Evolutionary conservation across 768 basidiomycete species (phyloP), one percentile per base, ranked within the genome.

Genomic region (Pholiota microspora): DNA sequence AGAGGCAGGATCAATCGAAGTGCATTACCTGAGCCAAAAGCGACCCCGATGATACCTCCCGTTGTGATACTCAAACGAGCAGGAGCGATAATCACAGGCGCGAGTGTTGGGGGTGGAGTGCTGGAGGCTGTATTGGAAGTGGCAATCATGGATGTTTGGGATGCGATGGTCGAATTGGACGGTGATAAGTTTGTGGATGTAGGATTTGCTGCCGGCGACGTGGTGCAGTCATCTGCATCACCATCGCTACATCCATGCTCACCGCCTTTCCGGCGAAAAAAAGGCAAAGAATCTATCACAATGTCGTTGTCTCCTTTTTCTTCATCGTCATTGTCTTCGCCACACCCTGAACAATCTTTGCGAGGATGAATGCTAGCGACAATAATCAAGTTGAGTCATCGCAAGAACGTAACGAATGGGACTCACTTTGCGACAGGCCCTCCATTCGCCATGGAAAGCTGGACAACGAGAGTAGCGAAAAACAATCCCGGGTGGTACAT

Each of bases 401-500:
- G 7, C 9, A 48, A 52, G 4, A 10, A 9, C 24, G 13, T 16
- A 27, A 45, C 6, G 23, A 12, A 13, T 7, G 27, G 38, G 21
- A 24, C 49, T 42, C 40, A 62, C 61, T 32, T 47, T 12, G 51
- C 16, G 15, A 56, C 45, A 21, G 47, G 44, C 7, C 46, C 35
- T 29, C 51, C 57, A 29, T 45, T 54, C 13, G 59, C 35, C 46
- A 31, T 49, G 12, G 49, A 54, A 51, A 55, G 54, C 27, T 62
- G 61, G 35, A 62, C 49, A 31, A 62, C 56, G 32, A 62, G 54
- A 12, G 59, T 62, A 7, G 59, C 61, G 45, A 62, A 59, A 27
- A 54, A 27, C 42, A 62, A 27, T 13, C 61, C 59, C 45, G 61
- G 50, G 24, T 58, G 51, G 51, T 57, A 59, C 49, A 59, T 46